Conservation (phyloP, 108 stramenopile species). For the Cyclotella cryptica region DNA sequence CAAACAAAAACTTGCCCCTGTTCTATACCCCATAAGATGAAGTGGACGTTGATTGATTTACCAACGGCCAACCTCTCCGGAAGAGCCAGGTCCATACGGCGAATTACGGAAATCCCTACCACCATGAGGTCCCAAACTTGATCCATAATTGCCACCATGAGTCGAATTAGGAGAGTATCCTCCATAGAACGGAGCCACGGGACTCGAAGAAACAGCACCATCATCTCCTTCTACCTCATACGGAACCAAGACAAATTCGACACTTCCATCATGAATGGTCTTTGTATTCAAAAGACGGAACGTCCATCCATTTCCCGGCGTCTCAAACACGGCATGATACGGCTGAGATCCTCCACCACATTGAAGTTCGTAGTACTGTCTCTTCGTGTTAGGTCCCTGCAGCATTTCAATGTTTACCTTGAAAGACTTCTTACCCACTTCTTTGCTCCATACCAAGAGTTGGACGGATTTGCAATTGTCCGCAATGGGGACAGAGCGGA, state of each 20-base stretch:
- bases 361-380: constrained; percentile 62
- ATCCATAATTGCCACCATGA: constrained; percentile 40
- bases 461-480: constrained; percentile 70
- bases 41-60: background rate
- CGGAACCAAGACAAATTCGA: constrained; percentile 62
- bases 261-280: constrained; percentile 65
- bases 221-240: constrained; percentile 51
- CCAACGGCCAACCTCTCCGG: constrained; percentile 21
- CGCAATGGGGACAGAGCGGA: constrained; percentile 70
- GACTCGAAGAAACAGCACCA: background rate
- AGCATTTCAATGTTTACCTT: constrained; percentile 64
- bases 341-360: constrained; percentile 72
- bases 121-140: constrained; percentile 52
- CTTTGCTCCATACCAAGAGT: constrained; percentile 62
- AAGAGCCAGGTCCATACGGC: constrained; percentile 8
- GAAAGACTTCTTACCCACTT: constrained; percentile 76
- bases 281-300: constrained; percentile 64
- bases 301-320: constrained; percentile 64
- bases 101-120: constrained; percentile 22
- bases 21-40: too few species aligned
- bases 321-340: constrained; percentile 66
- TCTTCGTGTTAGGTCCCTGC: constrained; percentile 65
- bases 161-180: constrained; percentile 33
- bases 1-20: too few species aligned
- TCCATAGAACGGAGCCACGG: constrained; percentile 27